These are phyloP conservation scores for Fraxinus floribunda DNA, from an alignment of 305 asterid species.

Conservation along the genomic window DNA sequence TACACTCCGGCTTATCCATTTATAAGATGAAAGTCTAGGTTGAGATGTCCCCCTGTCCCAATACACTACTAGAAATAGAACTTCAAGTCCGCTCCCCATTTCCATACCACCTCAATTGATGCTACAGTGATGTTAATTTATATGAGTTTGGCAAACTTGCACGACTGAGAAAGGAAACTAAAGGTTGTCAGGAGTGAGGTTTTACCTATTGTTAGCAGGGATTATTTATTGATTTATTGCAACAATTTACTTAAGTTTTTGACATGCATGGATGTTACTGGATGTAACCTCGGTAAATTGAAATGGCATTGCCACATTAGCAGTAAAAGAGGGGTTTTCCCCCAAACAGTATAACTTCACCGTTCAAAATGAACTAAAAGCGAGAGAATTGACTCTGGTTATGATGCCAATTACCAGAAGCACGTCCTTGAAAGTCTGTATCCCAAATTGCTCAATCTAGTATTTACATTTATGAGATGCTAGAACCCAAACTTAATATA, in stretches of 20 bases:
- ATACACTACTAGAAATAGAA: background rate
- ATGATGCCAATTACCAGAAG: background rate
- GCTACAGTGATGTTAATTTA: background rate
- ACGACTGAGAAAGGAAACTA: background rate
- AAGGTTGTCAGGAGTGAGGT: background rate
- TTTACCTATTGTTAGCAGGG: background rate
- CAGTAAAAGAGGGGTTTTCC: too few species aligned
- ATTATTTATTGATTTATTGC: background rate
- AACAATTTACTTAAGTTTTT: background rate
- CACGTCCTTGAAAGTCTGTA: background rate
- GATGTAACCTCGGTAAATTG: background rate
- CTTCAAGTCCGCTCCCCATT: background rate
- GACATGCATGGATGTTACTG: background rate
- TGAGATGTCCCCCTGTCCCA: background rate
- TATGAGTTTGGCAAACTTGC: background rate
- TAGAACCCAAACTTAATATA: background rate
- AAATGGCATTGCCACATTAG: background rate
- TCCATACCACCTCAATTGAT: background rate
- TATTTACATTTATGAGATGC: background rate
- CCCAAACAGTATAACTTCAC: background rate
- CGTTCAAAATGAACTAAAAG: background rate
- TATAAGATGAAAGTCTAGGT: background rate
- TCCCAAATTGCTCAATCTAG: background rate
- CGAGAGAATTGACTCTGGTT: background rate
- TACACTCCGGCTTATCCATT: background rate